Evolutionary conservation across 169 alveolate genomes (phyloP), one percentile per base, ranked within the genome.

Genomic region (Eimeria sp.): DNA sequence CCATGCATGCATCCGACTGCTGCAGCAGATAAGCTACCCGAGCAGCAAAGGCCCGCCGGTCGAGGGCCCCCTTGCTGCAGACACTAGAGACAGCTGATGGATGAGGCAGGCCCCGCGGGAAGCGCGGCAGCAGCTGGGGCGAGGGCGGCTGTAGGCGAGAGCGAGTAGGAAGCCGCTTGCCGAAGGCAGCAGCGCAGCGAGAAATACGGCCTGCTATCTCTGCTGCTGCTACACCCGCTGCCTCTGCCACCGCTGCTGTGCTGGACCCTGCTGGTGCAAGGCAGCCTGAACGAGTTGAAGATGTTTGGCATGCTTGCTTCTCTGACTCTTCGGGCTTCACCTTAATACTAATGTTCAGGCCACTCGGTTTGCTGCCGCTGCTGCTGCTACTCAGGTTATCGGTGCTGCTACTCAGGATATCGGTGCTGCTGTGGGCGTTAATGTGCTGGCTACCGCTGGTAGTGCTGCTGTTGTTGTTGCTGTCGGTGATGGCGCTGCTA

Each of bases 1-100:
- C 90, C n/a, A 52, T 9, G 90, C 90, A 82, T 4, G 90, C 90
- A 40, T 82, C 90, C n/a, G 58, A 82, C 72, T 82, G 90, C 74
- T 82, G 90, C 74, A 82, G 90, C 90, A 82, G 37, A 25, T 16
- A 20, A 20, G 62, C 87, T 43, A 77, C 62, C n/a, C 87, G 80
- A 25, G 49, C 52, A 10, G 23, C 80, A 43, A 71, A 30, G 49
- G 80, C 40, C 49, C 23, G 11, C 23, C 80, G 25, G 49, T 30
- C 52, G 25, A 33, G 25, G 8, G 23, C 23, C 80, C 6, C 9
- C 80, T 71, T 71, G 80, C 49, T 71, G 80, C 18, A 18, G 52
- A 13, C 23, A 13, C 9, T 46, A 13, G 52, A 37, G 54, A 8
- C 46, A 30, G 49, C 80, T 33, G n/a, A 11, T 6, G 49, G 54